Conservation (phyloP, 768 basidiomycete species). For the Myochromella boudieri region DNA sequence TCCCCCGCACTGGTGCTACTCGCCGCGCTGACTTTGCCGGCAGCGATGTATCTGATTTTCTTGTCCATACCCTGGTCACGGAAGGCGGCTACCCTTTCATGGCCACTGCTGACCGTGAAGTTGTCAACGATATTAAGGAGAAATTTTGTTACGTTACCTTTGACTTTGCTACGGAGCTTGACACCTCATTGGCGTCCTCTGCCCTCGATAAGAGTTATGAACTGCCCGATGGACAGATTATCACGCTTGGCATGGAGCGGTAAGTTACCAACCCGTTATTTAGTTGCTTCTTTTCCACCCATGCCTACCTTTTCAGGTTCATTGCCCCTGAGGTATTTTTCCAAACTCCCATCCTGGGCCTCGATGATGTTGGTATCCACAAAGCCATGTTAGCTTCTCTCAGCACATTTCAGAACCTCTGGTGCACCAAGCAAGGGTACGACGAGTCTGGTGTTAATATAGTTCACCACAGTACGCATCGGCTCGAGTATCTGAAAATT, state of each 20-base stretch:
- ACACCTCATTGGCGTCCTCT: constrained; percentile 86
- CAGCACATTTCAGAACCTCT: constrained; percentile 95
- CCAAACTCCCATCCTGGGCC: constrained; percentile 88
- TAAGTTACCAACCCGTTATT: constrained; percentile 60
- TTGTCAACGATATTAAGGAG: constrained; percentile 97
- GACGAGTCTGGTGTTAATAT: constrained; percentile 82
- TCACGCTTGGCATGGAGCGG: constrained; percentile 92
- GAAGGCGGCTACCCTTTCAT: constrained; percentile 95
- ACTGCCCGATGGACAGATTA: constrained; percentile 90
- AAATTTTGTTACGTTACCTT: constrained; percentile 94
- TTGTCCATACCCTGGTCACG: constrained; percentile 82
- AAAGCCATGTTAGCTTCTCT: constrained; percentile 90
- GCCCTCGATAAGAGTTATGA: constrained; percentile 93
- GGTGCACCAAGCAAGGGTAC: constrained; percentile 93
- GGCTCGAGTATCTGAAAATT: not conserved
- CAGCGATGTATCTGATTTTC: constrained; percentile 83
- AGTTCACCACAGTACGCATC: constrained; percentile 69
- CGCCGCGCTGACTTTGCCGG: constrained; percentile 90
- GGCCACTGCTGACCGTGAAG: constrained; percentile 90
- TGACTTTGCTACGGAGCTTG: constrained; percentile 91
- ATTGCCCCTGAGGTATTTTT: constrained; percentile 93
- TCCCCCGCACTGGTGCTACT: constrained; percentile 90
- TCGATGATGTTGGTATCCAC: constrained; percentile 89
- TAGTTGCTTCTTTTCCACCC: constrained; percentile 57
- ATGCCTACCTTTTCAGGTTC: constrained; percentile 63